Evolutionary conservation across 2,329 filamentous ascomycete genomes (phyloP), one percentile per base, ranked within the genome.

Genomic region (Penicillium sp.): DNA sequence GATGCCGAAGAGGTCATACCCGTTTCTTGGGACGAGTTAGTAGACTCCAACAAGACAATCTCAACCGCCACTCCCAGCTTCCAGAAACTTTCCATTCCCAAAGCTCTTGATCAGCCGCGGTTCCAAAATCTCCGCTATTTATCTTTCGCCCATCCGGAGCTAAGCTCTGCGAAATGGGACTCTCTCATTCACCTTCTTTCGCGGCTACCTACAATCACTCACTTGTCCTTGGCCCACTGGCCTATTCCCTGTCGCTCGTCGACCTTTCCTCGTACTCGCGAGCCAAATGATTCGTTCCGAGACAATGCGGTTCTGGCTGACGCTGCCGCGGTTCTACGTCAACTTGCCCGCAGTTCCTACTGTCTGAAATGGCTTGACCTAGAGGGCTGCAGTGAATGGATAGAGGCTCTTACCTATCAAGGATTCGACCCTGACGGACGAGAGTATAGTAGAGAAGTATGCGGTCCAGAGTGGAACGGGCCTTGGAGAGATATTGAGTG

Each of bases 141-240:
- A 6, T 85, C 81, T 2, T 75, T 86, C 1, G 81, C 82, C 2
- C 74, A 83, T 48, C 80, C 74, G 12, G 59, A 57, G n/a, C 62
- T 62, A 6, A 54, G 48, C 2, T 70, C 70, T 23, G 76, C 77
- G 1, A 81, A 75, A 10, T 87, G 84, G 84, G 67, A 74, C 13
- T 75, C 79, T 5, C 73, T 87, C 2, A 70, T 86, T 2, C 68
- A 71, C 1, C 64, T 86, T 1, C 74, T 83, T 0, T 74, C 77
- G 0, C 73, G 80, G 24, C 67, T 84, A 0, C 74, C 79, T n/a
- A 82, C 76, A 3, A 65, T 87, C 23, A 85, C 82, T 0, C 83
- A 86, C 58, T 72, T 87, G 2, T 86, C 83, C 0, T 73, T 87
- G 2, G 83, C 83, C 2, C 76, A 83, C 64, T 87, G 84, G 84